A percentile compares a stretch with the other conserved stretches of the same genome.
Evolutionary conservation across 495 filamentous ascomycete species (phyloP).

Genomic region (Hypoxylon lienhwacheense): DNA sequence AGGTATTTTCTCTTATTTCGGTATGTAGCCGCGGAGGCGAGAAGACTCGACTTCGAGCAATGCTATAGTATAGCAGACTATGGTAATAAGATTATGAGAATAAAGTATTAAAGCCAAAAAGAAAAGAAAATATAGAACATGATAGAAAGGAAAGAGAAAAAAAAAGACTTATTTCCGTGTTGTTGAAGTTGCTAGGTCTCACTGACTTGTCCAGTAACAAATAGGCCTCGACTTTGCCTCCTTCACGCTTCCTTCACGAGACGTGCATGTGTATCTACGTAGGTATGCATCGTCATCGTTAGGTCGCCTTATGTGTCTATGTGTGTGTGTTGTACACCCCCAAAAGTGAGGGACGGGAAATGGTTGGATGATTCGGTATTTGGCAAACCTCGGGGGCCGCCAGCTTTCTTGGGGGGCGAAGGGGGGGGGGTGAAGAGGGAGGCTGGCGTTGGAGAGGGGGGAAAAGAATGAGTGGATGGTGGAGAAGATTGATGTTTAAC

Average conservation of each 20-base stretch:
- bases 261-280: constrained; percentile 23
- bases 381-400: constrained; percentile 14
- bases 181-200: constrained; percentile 1
- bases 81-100: no score
- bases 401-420: background rate
- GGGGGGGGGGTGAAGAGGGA: background rate
- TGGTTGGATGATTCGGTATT: constrained; percentile 21
- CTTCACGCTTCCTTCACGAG: constrained; percentile 13
- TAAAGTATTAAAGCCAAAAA: background rate
- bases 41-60: constrained; percentile 33
- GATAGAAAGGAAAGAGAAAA: background rate
- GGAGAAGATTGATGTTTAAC: background rate
- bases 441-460: constrained; percentile 17
- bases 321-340: constrained; percentile 30
- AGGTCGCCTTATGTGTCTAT: constrained; percentile 28
- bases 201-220: constrained; percentile 10
- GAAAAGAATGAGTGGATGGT: background rate
- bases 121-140: background rate
- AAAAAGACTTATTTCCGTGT: constrained; percentile 13
- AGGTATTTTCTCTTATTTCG: constrained; percentile 6
- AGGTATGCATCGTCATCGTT: constrained; percentile 27
- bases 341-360: constrained; percentile 25
- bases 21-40: constrained; percentile 30
- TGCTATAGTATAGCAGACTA: constrained; percentile 18
- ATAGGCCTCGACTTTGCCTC: constrained; percentile 12